Base-by-base conservation (phyloP, 805 yeast species). In the Sporopachydermia lactativora region DNA sequence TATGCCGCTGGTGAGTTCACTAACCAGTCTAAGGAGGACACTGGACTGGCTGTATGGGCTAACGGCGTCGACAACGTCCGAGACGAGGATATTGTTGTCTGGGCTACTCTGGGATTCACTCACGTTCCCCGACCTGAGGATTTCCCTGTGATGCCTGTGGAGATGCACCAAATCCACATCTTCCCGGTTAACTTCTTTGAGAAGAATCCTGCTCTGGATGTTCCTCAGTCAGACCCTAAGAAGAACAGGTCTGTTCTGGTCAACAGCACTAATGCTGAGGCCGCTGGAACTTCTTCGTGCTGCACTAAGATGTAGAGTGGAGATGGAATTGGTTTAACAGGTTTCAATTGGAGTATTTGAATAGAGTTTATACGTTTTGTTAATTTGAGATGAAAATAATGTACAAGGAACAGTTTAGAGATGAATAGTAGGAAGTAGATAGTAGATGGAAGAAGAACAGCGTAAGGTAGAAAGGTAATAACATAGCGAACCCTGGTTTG, bases 71-170 rank as follows among this genome's bases (percentile, higher is more conserved):
- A 78, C 44, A 54, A 61, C 28, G 84, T 81, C 28, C 76, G 88
- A 72, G 72, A 81, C 58, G 77, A 77, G 15, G 88, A 81, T 50
- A 57, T 75, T 43, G 85, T 81, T 45, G 78, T 81, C 37, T 81
- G 89, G 88, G 81, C 83, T 47, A 81, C 92, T 38, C 57, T 81
- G 55, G 86, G 84, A 18, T 71, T 81, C 64, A 81, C 89, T 3
- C 94, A 81, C 55, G 72, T 81, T 52, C 92, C 92, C 51, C 71
- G 83, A 53, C 75, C 79, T 31, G 94, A 81, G 62, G 89, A 81
- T 59, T 81, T 82, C 80, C 94, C 94, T 39, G 88, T 81, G 40
- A 81, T 81, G 94, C 88, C 92, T 24, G 82, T 78, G 43, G 94
- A 81, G 61, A 76, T 75, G 47, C 76, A 79, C 64, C 73, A 69